Evolutionary conservation across 106 monocot genomes (phyloP).

Genomic region (Amphibolis antarctica): DNA sequence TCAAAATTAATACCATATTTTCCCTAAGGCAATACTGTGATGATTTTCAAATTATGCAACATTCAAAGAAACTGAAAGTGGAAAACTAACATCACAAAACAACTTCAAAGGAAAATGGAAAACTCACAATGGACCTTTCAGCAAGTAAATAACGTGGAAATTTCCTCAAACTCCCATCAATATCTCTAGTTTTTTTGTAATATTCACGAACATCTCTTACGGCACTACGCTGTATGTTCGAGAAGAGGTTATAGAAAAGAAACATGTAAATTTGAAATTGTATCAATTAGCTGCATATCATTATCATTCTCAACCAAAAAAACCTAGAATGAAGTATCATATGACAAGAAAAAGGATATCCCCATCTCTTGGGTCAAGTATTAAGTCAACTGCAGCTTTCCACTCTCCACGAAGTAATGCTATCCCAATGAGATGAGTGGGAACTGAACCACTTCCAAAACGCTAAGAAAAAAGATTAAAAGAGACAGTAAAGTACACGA

Average conservation of each 20-base stretch:
- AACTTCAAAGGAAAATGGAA: not conserved
- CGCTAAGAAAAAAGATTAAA: conserved; percentile 30
- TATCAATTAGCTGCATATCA: not conserved
- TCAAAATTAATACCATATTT: too few species aligned
- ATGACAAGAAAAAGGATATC: conserved; percentile 63
- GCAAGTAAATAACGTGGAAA: conserved; percentile 77
- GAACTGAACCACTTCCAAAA: conserved; percentile 97
- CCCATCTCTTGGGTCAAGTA: conserved; percentile 96
- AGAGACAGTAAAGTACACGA: not conserved
- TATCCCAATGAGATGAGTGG: conserved; percentile 86
- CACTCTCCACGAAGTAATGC: conserved; percentile 92
- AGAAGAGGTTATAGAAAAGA: conserved; percentile 31
- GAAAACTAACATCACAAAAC: conserved; percentile 75
- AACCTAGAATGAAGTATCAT: not conserved
- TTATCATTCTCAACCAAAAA: not conserved
- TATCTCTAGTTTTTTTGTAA: conserved; percentile 64
- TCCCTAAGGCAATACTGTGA: too few species aligned
- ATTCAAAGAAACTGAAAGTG: not conserved
- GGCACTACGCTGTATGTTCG: conserved; percentile 51
- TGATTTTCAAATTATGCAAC: not conserved
- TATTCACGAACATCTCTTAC: conserved; percentile 48
- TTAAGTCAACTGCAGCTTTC: conserved; percentile 59
- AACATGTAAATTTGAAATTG: not conserved
- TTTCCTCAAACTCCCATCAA: conserved; percentile 50
- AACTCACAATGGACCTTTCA: conserved; percentile 91